phyloP scores from a whole-genome alignment of 805 yeast genomes.

The Teunomyces cretensis region DNA sequence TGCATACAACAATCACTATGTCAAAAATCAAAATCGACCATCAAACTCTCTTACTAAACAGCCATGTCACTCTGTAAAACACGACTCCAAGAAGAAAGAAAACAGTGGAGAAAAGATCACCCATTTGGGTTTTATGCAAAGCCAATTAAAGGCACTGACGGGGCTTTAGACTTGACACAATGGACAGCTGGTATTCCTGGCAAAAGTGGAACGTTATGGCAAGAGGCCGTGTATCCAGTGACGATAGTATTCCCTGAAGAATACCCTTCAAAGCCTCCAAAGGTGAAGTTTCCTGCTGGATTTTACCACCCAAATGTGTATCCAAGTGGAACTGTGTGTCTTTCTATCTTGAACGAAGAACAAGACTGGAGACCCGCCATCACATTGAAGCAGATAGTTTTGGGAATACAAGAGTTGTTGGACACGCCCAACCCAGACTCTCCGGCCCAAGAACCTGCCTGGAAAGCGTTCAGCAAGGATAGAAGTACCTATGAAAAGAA shows the following conservation, averaged over 20 bases:
- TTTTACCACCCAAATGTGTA: slow-evolving; percentile 97
- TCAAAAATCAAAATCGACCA: not conserved
- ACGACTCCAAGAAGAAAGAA: slow-evolving; percentile 92
- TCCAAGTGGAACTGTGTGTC: slow-evolving; percentile 95
- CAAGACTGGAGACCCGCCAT: slow-evolving; percentile 99
- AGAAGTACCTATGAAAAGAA: slow-evolving; percentile 67
- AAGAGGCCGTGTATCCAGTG: slow-evolving; percentile 83
- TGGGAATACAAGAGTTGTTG: slow-evolving; percentile 90
- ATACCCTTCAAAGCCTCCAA: slow-evolving; percentile 96
- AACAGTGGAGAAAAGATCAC: slow-evolving; percentile 97
- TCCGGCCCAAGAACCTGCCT: slow-evolving; percentile 97
- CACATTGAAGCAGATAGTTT: slow-evolving; percentile 80
- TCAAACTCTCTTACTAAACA: not conserved
- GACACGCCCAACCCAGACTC: slow-evolving; percentile 91
- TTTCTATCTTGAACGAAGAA: slow-evolving; percentile 88
- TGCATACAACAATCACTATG: not conserved
- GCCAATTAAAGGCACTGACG: slow-evolving; percentile 78
- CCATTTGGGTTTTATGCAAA: slow-evolving; percentile 97
- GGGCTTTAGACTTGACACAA: slow-evolving; percentile 74
- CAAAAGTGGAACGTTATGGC: slow-evolving; percentile 82
- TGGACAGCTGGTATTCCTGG: slow-evolving; percentile 99
- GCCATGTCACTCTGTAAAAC: slow-evolving; percentile 62
- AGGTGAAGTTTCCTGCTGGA: slow-evolving; percentile 81
- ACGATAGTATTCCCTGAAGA: slow-evolving; percentile 83
- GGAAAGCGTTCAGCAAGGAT: slow-evolving; percentile 78